Conservation (phyloP, 225 moss, liverwort and hornwort species). For the Polytrichum commune region DNA sequence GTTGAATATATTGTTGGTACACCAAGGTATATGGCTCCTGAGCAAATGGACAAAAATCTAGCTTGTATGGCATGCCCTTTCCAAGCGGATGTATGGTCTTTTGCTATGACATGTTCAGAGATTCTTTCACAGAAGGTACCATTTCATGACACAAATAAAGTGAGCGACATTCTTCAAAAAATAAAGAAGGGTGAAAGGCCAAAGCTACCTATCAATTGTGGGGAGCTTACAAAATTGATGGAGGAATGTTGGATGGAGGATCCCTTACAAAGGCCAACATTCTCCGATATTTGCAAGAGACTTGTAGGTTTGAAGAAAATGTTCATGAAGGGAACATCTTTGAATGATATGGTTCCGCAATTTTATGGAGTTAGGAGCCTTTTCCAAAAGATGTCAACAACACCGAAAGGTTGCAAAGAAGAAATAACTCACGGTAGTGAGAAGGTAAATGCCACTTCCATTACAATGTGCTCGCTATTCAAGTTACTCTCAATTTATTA, state of each 20-base stretch:
- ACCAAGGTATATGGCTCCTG: slow-evolving; percentile 20
- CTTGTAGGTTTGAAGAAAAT: neutral
- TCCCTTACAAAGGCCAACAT: neutral
- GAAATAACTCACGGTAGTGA: no score
- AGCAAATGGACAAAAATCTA: neutral
- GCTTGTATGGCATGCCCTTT: neutral
- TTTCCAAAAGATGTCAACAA: neutral
- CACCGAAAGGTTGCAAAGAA: no score
- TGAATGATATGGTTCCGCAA: neutral
- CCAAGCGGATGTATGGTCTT: slow-evolving; percentile 40
- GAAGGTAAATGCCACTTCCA: no score
- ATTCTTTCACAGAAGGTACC: slow-evolving; percentile 28
- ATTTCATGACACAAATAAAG: neutral
- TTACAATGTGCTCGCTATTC: no score
- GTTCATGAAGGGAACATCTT: neutral
- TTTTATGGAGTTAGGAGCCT: neutral
- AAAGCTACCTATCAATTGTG: neutral
- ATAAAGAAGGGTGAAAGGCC: neutral
- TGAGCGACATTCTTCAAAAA: neutral
- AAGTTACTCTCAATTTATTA: no score
- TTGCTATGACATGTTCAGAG: slow-evolving; percentile 27
- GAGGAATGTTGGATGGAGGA: neutral
- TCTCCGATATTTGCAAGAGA: neutral
- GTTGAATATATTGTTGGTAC: neutral
- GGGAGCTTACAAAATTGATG: neutral